Conservation (phyloP, 108 stramenopile genomes). For the Hondaea fermentalgiana region DNA sequence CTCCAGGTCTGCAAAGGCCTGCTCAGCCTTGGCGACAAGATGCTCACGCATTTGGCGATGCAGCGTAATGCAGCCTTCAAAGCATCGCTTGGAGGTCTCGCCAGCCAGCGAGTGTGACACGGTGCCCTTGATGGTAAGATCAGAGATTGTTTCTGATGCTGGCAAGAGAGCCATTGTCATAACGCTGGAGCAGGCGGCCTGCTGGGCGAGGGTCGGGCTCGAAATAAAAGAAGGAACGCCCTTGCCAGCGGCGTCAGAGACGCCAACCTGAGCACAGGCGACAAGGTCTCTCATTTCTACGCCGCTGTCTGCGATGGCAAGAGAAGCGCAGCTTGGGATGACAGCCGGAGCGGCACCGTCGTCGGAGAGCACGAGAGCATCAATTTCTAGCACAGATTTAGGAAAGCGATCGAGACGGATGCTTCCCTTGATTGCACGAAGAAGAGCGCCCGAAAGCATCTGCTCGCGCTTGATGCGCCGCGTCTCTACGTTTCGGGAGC, state of each 20-base stretch:
- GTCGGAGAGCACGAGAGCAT: slow-evolving; percentile 1
- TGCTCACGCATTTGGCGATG: background rate
- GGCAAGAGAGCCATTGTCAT: slow-evolving; percentile 2
- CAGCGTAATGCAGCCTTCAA: background rate
- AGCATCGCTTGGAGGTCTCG: background rate
- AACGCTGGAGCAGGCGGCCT: background rate
- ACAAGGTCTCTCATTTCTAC: background rate
- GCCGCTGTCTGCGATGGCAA: background rate
- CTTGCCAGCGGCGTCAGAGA: background rate
- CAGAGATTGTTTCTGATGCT: background rate
- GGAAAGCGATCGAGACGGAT: background rate
- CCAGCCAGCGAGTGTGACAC: background rate
- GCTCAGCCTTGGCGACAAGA: background rate
- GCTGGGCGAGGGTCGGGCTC: background rate
- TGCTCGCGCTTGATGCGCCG: background rate
- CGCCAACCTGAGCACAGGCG: background rate
- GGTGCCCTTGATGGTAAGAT: background rate
- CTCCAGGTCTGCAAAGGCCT: background rate
- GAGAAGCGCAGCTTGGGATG: background rate
- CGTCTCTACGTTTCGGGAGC: background rate
- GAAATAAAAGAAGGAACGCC: background rate
- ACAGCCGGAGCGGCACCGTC: background rate
- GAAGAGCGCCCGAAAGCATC: background rate
- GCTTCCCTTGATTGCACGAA: background rate
- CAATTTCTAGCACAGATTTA: background rate